Base-by-base conservation (phyloP, 176 grass and related monocot species). In the Cenchrus fungigraminus region DNA sequence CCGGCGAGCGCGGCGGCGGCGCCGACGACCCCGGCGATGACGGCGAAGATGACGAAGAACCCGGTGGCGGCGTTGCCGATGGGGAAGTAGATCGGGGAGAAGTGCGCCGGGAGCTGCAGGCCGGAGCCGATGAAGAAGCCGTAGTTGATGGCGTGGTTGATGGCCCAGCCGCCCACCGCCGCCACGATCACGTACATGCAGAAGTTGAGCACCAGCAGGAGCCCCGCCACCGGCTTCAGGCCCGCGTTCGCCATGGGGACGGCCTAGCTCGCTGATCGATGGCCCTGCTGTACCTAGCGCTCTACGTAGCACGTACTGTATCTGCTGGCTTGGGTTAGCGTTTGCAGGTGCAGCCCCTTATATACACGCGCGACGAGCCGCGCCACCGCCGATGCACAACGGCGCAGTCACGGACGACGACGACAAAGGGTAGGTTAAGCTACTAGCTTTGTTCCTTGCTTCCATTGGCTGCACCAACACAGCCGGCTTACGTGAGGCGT, bases 51-150 rank as follows among this genome's bases (percentile, higher is more conserved):
- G 68, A 88, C 97, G 79, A 97, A 97, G 75, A 99, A 92, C 50
- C 97, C 97, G 0, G 97, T 99, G 16, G 91, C 97, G 1, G 92
- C 94, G 67, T 99, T 99, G 25, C 97, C 97, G 8, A 97, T 97
- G 15, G 97, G 91, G 64, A 99, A 99, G 90, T 86, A 97, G 70
- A 97, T 84, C 45, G 97, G 97, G 9, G 86, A 88, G 91, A 99
- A 99, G 47, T 99, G 86, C 63, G 94, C 86, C 51, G 97, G 97
- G 50, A 97, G 82, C 75, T 16, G 20, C 71, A 97, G 86, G 2
- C 73, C 88, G 14, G 90, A 0, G 17, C 64, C 91, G 47, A 98
- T 78, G 52, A 56, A 82, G 81, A 97, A 99, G 10, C 97, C 94
- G 67, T 85, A 60, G 86, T 97, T 82, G 85, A 99, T 91, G 66